phyloP scores from a whole-genome alignment of 805 yeast species.

The Tetrapisispora namnaoensis region DNA sequence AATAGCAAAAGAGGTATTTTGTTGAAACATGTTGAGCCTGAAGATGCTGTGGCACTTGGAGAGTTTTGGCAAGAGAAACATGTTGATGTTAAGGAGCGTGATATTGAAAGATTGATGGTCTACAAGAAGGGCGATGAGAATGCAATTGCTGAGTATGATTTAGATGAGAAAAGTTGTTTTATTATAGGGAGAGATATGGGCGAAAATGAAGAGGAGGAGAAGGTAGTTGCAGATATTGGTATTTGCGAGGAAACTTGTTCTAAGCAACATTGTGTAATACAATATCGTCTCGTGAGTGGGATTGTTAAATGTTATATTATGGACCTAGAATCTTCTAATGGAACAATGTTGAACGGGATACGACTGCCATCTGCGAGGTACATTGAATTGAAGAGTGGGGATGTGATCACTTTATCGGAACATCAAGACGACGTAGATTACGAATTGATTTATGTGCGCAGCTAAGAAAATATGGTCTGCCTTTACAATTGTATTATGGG shows the following conservation, averaged over 20 bases:
- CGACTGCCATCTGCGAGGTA: slow-evolving; percentile 33
- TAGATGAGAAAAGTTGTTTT: slow-evolving; percentile 23
- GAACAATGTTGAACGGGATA: slow-evolving; percentile 35
- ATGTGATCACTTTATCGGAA: slow-evolving; percentile 34
- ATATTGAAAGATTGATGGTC: slow-evolving; percentile 22
- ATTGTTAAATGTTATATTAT: slow-evolving; percentile 32
- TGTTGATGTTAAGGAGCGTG: slow-evolving; percentile 14
- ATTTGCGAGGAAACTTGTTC: slow-evolving; percentile 33
- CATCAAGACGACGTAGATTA: slow-evolving; percentile 24
- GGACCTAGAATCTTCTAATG: slow-evolving; percentile 40
- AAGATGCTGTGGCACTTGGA: slow-evolving; percentile 25
- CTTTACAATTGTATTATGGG: not conserved
- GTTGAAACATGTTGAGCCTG: slow-evolving; percentile 33
- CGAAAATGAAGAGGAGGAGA: slow-evolving; percentile 7
- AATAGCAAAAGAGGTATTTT: slow-evolving; percentile 29
- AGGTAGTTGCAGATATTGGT: slow-evolving; percentile 29
- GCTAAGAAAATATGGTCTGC: not conserved
- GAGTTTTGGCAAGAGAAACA: slow-evolving; percentile 10
- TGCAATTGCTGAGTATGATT: slow-evolving; percentile 14
- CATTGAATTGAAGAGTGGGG: slow-evolving; percentile 34
- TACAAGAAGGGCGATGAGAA: slow-evolving; percentile 24
- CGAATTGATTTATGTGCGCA: slow-evolving; percentile 16
- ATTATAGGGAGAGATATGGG: slow-evolving; percentile 32
- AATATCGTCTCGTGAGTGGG: slow-evolving; percentile 28
- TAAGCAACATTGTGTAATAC: slow-evolving; percentile 42